phyloP scores from a whole-genome alignment of 768 basidiomycete genomes.

The Naganishia vishniacii region DNA sequence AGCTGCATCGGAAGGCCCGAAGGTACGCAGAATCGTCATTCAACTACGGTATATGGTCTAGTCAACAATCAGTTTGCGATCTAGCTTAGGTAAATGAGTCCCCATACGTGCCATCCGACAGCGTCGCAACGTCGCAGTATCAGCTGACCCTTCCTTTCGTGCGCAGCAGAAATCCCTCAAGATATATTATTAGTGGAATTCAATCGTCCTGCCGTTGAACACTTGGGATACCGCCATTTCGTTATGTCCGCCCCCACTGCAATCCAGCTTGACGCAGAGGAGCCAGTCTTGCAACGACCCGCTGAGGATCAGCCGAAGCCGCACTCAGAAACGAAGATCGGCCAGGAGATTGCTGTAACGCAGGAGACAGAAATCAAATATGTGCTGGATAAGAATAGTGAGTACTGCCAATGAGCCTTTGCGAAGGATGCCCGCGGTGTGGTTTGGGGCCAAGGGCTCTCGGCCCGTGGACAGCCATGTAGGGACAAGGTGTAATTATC shows the following conservation, averaged over 20 bases:
- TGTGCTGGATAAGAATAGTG: background rate
- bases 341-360: background rate
- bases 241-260: background rate
- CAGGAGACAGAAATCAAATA: background rate
- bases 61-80: slow-evolving; percentile 4
- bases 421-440: no score
- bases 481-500: no score
- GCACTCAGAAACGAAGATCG: background rate
- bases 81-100: background rate
- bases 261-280: background rate
- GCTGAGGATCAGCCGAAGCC: background rate
- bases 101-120: no score
- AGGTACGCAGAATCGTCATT: background rate
- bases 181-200: slow-evolving; percentile 2
- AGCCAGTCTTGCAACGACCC: background rate
- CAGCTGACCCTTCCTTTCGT: background rate
- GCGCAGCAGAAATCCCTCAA: background rate
- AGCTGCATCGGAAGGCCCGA: background rate
- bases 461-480: no score
- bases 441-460: no score
- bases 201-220: background rate
- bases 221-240: background rate
- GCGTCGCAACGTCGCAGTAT: no score
- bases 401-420: background rate
- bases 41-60: slow-evolving; percentile 15